Percentiles rank a stretch among this genome's conserved stretches.
phyloP scores from a whole-genome alignment of 2,329 filamentous ascomycete genomes.

The Cordyceps farinosa region DNA sequence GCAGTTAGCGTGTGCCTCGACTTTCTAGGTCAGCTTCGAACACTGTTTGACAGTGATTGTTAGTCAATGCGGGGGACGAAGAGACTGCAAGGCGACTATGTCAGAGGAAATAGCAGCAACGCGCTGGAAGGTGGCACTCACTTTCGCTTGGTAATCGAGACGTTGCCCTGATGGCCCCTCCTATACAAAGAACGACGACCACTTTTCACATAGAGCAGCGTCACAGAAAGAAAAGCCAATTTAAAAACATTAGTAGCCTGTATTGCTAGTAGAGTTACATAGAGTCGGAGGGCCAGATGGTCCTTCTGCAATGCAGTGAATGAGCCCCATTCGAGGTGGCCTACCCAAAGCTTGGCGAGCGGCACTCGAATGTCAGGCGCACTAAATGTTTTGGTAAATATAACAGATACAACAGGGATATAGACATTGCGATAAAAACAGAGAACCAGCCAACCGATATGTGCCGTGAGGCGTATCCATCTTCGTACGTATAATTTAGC shows the following conservation, averaged over 20 bases:
- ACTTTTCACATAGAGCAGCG: not conserved
- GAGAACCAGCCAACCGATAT: slow-evolving; percentile 17
- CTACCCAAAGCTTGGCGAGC: not conserved
- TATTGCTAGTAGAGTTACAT: slow-evolving; percentile 15
- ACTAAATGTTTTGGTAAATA: slow-evolving; percentile 3
- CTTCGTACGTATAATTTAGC: slow-evolving; percentile 30
- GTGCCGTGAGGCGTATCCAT: slow-evolving; percentile 39
- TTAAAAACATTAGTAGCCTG: slow-evolving; percentile 12
- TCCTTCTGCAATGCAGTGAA: not conserved
- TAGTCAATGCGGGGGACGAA: too few relatives aligned
- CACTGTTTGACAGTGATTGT: not conserved
- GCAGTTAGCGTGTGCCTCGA: not conserved
- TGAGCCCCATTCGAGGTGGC: not conserved
- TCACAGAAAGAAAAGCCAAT: not conserved
- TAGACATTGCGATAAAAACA: slow-evolving; percentile 9
- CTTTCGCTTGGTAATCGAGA: not conserved
- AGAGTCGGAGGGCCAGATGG: not conserved
- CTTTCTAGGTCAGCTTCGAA: not conserved
- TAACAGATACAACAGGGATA: slow-evolving; percentile 9
- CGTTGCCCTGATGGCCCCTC: not conserved
- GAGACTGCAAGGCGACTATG: not conserved
- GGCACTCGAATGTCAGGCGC: not conserved
- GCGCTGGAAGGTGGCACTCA: not conserved
- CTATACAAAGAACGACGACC: not conserved
- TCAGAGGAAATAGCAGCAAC: not conserved